Evolutionary conservation across 345 rosid genomes (phyloP).

Genomic region (Garcia nutans): DNA sequence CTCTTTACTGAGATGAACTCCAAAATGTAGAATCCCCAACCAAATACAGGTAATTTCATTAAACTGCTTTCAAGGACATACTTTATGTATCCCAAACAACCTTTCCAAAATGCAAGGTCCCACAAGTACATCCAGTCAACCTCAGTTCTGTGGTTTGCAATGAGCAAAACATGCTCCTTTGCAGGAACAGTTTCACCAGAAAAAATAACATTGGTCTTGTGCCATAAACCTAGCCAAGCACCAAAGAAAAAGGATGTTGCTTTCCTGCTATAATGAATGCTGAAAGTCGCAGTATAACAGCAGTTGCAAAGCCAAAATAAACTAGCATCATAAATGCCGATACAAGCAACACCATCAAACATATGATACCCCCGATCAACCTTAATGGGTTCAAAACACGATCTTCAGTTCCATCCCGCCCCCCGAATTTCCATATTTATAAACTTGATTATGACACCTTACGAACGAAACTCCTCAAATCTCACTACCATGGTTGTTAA

Average conservation of each 20-base stretch:
- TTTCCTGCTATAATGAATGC: constrained; percentile 72
- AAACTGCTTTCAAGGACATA: constrained; percentile 69
- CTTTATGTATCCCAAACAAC: constrained; percentile 51
- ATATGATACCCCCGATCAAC: constrained; percentile 59
- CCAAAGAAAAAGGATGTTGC: constrained; percentile 62
- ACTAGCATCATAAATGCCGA: constrained; percentile 81
- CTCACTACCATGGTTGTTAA: not conserved
- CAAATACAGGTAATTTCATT: constrained; percentile 74
- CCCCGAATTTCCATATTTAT: constrained; percentile 35
- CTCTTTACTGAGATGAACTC: constrained; percentile 74
- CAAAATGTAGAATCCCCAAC: constrained; percentile 69
- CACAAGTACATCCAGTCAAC: constrained; percentile 89
- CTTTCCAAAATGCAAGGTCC: constrained; percentile 71
- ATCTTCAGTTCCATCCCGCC: constrained; percentile 28
- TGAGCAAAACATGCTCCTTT: constrained; percentile 68
- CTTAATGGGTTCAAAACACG: constrained; percentile 43
- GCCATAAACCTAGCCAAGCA: constrained; percentile 91
- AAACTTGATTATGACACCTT: constrained; percentile 3
- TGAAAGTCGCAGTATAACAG: constrained; percentile 59
- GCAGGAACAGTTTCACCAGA: constrained; percentile 74
- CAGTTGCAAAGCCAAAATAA: constrained; percentile 61
- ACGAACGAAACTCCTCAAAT: not conserved
- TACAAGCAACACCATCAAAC: constrained; percentile 59
- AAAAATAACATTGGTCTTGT: constrained; percentile 70
- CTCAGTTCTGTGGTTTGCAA: constrained; percentile 76